Evolutionary conservation across 2,329 filamentous ascomycete genomes (phyloP), one percentile per base, ranked within the genome.

Genomic region (Septoria linicola): DNA sequence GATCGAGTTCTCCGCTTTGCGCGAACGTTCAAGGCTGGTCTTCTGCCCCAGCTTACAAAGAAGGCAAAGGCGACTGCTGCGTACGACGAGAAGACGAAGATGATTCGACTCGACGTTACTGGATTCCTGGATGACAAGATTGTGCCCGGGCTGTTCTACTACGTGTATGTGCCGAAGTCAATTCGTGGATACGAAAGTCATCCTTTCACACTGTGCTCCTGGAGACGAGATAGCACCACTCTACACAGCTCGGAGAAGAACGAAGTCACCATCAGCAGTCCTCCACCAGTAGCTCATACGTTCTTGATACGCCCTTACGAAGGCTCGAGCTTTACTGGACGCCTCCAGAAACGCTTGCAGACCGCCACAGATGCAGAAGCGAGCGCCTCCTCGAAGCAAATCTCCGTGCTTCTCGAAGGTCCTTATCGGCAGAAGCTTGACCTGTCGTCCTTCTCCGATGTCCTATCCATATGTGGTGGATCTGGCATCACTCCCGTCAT

Each of bases 281-380:
- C 6, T 19, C 32, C 10, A 16, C 6, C 63, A 65, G n/a, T 13
- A 30, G 36, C n/a, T n/a, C 61, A 79, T 4, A 67, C 71, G 4
- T 79, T 79, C 59, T 73, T 75, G 58, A 72, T 80, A 43, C 72
- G 76, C 1, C 77, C 77, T 0, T 78, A 73, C 55, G 67, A 73
- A 41, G 76, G 77, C 42, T n/a, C n/a, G n/a, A n/a, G n/a, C n/a
- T 78, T 75, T 67, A 80, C 77, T 2, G n/a, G n/a, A n/a, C n/a
- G n/a, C n/a, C n/a, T n/a, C n/a, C n/a, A n/a, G n/a, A 69, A 66
- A 3, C 67, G 72, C 14, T 69, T 80, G 7, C 68, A 66, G 20
- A 59, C 16, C 57, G 66, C 49, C 8, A 41, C 34, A 11, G 31
- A 30, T n/a, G 4, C 16, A 20, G 7, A 16, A 8, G 10, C 4